Conservation (phyloP, 2,329 filamentous ascomycete species). For the Scedosporium boydii region DNA sequence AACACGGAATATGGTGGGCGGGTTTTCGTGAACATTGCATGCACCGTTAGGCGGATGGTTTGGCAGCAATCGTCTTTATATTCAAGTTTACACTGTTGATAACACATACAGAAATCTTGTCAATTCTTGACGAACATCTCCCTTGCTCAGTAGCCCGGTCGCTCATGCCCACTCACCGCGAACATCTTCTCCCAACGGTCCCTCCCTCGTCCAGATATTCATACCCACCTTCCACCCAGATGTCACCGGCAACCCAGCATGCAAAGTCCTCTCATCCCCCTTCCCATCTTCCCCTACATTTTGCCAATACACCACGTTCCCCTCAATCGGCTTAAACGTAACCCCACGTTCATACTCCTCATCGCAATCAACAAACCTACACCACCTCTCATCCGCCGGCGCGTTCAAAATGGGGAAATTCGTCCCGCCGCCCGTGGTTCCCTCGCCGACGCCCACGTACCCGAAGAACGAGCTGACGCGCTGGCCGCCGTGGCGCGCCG, state of each 20-base stretch:
- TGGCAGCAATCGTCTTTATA: not conserved
- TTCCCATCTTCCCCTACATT: slow-evolving; percentile 29
- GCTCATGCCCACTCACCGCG: not conserved
- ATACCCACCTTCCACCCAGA: slow-evolving; percentile 38
- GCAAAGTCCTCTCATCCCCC: slow-evolving; percentile 33
- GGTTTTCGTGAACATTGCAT: too few relatives aligned
- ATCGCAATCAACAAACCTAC: slow-evolving; percentile 36
- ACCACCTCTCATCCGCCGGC: slow-evolving; percentile 29
- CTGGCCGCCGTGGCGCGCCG: slow-evolving; percentile 31
- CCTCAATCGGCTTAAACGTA: slow-evolving; percentile 36
- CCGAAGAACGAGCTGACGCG: slow-evolving; percentile 37
- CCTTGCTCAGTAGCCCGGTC: not conserved
- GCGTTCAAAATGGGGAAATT: slow-evolving; percentile 35
- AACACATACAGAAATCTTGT: not conserved
- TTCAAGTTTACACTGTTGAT: not conserved
- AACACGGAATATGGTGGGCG: not conserved
- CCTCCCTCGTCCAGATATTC: slow-evolving; percentile 42
- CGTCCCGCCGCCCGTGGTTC: slow-evolving; percentile 35
- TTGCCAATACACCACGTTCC: slow-evolving; percentile 40
- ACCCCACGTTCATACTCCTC: slow-evolving; percentile 34
- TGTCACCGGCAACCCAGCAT: slow-evolving; percentile 36
- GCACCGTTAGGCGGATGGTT: too few relatives aligned
- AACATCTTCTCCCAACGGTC: slow-evolving; percentile 15
- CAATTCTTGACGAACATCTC: not conserved
- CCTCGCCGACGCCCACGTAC: slow-evolving; percentile 30